These are phyloP conservation scores for Fulvia fulva DNA, from an alignment of 2,329 filamentous ascomycete genomes.

Conservation along the genomic window DNA sequence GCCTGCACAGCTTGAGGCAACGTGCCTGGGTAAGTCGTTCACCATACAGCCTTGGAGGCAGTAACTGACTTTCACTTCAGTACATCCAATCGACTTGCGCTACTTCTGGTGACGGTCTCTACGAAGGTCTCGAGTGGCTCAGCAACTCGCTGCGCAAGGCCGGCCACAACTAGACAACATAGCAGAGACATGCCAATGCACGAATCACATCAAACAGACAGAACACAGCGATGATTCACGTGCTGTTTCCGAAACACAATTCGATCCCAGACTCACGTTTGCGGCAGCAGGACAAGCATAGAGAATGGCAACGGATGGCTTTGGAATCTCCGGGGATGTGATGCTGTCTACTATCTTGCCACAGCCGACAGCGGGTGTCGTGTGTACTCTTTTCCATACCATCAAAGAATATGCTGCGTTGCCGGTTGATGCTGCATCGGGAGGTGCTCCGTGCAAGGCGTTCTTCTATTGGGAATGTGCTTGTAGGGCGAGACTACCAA, in stretches of 20 bases:
- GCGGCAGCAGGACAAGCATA: constrained; percentile 26
- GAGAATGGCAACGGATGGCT: constrained; percentile 13
- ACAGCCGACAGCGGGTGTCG: constrained; percentile 21
- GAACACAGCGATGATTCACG: constrained; percentile 19
- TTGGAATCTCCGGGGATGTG: constrained; percentile 9
- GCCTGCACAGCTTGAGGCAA: constrained; percentile 97
- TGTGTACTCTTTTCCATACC: constrained; percentile 17
- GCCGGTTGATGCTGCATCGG: constrained; percentile 16
- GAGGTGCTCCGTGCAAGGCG: constrained; percentile 16
- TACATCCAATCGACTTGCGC: constrained; percentile 99
- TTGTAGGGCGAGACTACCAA: constrained; percentile 11
- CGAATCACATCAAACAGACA: constrained; percentile 18
- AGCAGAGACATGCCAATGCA: constrained; percentile 13
- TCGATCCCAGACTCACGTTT: constrained; percentile 23
- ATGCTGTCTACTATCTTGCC: constrained; percentile 18
- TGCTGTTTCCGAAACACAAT: constrained; percentile 11
- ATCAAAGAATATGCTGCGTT: constrained; percentile 16
- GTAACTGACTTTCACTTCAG: constrained; percentile 37
- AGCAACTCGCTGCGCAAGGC: constrained; percentile 54
- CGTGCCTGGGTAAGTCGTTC: constrained; percentile 85
- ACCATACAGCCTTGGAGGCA: neutral
- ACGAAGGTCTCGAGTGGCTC: constrained; percentile 81
- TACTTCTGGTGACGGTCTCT: constrained; percentile 97
- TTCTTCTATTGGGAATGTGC: constrained; percentile 13
- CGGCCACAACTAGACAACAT: constrained; percentile 42